Evolutionary conservation across 495 filamentous ascomycete species (phyloP), one percentile per base, ranked within the genome.

Genomic region (Sphaerosporella brunnea): DNA sequence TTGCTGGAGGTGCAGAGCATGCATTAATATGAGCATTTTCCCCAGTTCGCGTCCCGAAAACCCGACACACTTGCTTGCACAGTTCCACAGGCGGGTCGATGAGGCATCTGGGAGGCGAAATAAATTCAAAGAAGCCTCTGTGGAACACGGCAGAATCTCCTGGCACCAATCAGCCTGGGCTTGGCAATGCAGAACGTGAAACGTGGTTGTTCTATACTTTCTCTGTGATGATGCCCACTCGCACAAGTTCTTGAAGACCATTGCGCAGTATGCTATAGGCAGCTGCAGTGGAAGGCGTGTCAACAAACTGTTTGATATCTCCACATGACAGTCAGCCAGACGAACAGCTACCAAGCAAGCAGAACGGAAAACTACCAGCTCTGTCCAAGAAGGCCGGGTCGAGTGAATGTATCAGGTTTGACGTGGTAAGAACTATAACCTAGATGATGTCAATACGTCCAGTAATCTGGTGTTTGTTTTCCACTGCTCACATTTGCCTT

Each of bases 351-450:
- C n/a, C n/a, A n/a, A n/a, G n/a, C n/a, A n/a, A n/a, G n/a, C n/a
- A n/a, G 10, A 46, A 46, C 15, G 43, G 16, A 7, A 32, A 11
- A 46, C 36, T 30, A 46, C 43, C 43, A 34, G 68, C 64, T 2
- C 73, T 65, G 49, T 77, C 72, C n/a, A 75, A 58, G 49, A 77
- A 75, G 4, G 73, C 73, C 18, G 55, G 41, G 47, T 77, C 58
- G 50, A 58, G 58, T 2, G 53, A 48, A 34, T 61, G 49, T 23
- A 57, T 15, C 26, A 61, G 35, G 32, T 61, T 61, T 4, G 58
- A 61, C 5, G 58, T 61, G 3, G 58, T 61, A 9, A 61, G 43
- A 25, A 61, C 45, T 16, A 61, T 61, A 8, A 61, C 58, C 57
- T 60, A 30, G 34, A 43, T 45, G 28, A 21, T 64, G 39, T 52